Base-by-base conservation (phyloP, 2,329 filamentous ascomycete genomes). In the Aspergillus niger region DNA sequence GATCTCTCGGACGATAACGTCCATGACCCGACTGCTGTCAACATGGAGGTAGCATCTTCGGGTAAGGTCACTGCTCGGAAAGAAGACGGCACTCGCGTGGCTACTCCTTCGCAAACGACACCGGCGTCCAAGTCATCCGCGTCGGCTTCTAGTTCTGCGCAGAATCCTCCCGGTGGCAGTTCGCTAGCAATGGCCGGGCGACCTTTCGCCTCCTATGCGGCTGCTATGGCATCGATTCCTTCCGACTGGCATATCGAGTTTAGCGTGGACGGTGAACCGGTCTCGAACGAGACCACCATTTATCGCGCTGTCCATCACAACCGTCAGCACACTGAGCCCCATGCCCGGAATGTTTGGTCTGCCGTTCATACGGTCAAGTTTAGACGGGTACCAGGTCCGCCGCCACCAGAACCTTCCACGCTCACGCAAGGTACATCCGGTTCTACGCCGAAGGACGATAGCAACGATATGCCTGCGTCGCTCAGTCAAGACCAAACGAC, bases 191-290 rank as follows among this genome's bases (percentile, higher is more conserved):
- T 66, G 71, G 74, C 81, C 36, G 75, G 76, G 8, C 84, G 89
- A 8, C 84, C 89, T 2, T 86, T 91, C 76, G 92, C 75, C 24
- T 79, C 92, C 0, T 97, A 97, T 74, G 89, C 92, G 24, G 90
- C 91, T 55, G 92, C 92, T 3, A 85, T 96, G 55, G 91, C 93
- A 67, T 82, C 91, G 13, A 82, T 86, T 0, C 91, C 93, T 1
- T 90, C 96, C 72, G 93, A 98, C 72, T 99, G 95, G 95, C 94
- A 99, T 70, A 92, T 99, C 62, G 91, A 98, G 71, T 99, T 99
- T 77, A 93, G 87, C 66, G 85, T 98, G 53, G 90, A 96, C 65
- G 90, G 85, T 56, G 92, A 92, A 74, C 85, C 90, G 1, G 90
- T 99, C 60, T 83, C 91, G 0, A 95, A 93, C 67, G 93, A 98